Evolutionary conservation across 768 basidiomycete species (phyloP).

Genomic region (Trametes villosa): DNA sequence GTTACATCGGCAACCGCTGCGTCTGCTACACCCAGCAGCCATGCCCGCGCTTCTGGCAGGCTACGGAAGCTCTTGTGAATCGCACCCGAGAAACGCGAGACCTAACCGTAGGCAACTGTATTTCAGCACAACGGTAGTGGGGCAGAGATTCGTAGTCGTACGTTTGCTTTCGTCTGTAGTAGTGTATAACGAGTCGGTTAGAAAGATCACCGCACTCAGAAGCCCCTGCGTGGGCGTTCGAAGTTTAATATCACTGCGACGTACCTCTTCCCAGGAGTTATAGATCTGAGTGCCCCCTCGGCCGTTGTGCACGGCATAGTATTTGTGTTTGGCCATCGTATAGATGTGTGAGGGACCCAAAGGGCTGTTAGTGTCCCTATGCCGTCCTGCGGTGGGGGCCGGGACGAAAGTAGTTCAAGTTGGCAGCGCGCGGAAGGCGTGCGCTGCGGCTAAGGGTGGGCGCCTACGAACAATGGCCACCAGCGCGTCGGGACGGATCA

Average conservation of each 20-base stretch:
- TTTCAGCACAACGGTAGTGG: not conserved
- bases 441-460: too few relatives aligned
- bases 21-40: slow-evolving; percentile 36
- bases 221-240: not conserved
- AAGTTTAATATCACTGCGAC: not conserved
- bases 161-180: slow-evolving; percentile 49
- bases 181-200: not conserved
- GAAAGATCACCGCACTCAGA: too few relatives aligned
- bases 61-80: slow-evolving; percentile 57
- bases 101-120: slow-evolving; percentile 42
- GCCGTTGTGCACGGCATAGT: slow-evolving; percentile 64
- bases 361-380: too few relatives aligned
- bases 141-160: slow-evolving; percentile 22
- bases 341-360: too few relatives aligned
- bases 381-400: too few relatives aligned
- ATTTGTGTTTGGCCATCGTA: slow-evolving; percentile 52
- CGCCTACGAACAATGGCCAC: slow-evolving; percentile 6
- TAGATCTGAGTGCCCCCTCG: slow-evolving; percentile 63
- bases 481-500: slow-evolving; percentile 15
- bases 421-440: too few relatives aligned
- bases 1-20: slow-evolving; percentile 1
- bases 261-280: slow-evolving; percentile 61
- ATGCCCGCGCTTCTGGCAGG: slow-evolving; percentile 50
- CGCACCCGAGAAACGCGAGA: slow-evolving; percentile 55
- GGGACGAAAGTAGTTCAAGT: too few relatives aligned